A percentile compares a stretch with the other conserved stretches of the same genome.
phyloP scores from a whole-genome alignment of 2,329 filamentous ascomycete genomes.

The Fonsecaea pugnacius region DNA sequence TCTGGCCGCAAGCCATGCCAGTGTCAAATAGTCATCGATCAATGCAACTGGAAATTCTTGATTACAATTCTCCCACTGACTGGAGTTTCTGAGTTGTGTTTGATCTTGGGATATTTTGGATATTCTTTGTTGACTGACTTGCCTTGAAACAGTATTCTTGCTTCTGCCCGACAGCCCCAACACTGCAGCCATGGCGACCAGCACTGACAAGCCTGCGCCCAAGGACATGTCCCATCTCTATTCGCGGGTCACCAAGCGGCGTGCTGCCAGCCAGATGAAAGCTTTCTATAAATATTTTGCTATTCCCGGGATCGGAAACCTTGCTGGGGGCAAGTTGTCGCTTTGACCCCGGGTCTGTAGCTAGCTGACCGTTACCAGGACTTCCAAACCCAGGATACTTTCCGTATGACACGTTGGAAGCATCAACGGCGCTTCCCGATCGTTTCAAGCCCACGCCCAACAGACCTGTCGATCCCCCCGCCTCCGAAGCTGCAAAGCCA shows the following conservation, averaged over 20 bases:
- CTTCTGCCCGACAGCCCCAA: not conserved
- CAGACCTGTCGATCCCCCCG: slow-evolving; percentile 57
- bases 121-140: not conserved
- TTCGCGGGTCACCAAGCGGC: slow-evolving; percentile 69
- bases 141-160: not conserved
- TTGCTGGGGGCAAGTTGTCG: slow-evolving; percentile 59
- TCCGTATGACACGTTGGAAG: slow-evolving; percentile 88
- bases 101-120: not conserved
- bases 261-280: slow-evolving; percentile 72
- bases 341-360: slow-evolving; percentile 2
- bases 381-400: slow-evolving; percentile 82
- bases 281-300: slow-evolving; percentile 82
- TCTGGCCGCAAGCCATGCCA: not conserved
- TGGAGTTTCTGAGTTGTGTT: not conserved
- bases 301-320: slow-evolving; percentile 65
- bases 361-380: slow-evolving; percentile 55
- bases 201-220: slow-evolving; percentile 55
- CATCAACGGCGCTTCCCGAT: slow-evolving; percentile 73
- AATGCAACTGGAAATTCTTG: not conserved
- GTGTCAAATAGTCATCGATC: slow-evolving; percentile 21
- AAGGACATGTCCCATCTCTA: slow-evolving; percentile 79
- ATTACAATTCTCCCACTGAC: slow-evolving; percentile 2
- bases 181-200: slow-evolving; percentile 31
- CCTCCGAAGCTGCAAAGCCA: slow-evolving; percentile 44
- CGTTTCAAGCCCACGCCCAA: slow-evolving; percentile 75